Conservation (phyloP, 2,329 filamentous ascomycete genomes). For the Pyrenophora teres region DNA sequence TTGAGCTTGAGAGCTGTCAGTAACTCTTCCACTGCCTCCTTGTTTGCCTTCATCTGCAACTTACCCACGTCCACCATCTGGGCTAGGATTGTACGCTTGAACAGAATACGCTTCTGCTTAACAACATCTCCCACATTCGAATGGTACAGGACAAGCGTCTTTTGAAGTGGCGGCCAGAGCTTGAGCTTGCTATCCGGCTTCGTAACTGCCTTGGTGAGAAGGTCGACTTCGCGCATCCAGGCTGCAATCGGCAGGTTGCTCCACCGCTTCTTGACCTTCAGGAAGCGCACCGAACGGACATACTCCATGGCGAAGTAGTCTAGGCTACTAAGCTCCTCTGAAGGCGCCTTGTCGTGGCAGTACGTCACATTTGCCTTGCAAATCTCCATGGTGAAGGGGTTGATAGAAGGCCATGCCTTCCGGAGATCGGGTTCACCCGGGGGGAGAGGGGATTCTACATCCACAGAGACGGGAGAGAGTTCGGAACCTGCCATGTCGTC, state of each 20-base stretch:
- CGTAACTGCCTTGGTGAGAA: not conserved
- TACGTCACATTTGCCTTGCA: not conserved
- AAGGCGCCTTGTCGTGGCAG: not conserved
- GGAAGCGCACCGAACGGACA: not conserved
- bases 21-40: not conserved
- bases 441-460: too few relatives aligned
- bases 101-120: not conserved
- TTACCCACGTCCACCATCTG: not conserved
- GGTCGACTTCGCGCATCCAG: not conserved
- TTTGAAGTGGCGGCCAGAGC: not conserved
- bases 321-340: not conserved
- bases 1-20: not conserved
- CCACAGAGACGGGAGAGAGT: too few relatives aligned
- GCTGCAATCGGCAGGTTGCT: not conserved
- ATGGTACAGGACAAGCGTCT: not conserved
- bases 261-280: not conserved
- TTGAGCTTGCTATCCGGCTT: not conserved
- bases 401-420: too few relatives aligned
- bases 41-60: not conserved
- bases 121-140: too few relatives aligned
- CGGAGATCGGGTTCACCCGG: too few relatives aligned
- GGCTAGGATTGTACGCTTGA: not conserved
- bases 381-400: not conserved
- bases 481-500: too few relatives aligned
- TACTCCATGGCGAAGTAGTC: not conserved